These are phyloP conservation scores for Kalmanozyma brasiliensis DNA, from an alignment of 1,284 basidiomycete species.

Conservation along the genomic window DNA sequence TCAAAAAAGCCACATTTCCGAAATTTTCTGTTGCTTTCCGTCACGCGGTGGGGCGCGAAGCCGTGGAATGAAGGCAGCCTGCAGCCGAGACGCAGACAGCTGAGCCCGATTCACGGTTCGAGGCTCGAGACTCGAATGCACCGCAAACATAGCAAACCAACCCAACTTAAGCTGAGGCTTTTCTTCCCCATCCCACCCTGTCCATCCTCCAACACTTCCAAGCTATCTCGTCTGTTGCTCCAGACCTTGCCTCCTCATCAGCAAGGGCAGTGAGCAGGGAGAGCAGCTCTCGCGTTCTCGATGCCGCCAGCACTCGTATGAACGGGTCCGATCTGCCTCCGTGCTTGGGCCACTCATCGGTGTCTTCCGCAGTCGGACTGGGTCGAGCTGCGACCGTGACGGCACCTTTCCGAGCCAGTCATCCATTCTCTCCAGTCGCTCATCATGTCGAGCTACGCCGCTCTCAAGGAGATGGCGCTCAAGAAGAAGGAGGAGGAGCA, in stretches of 20 bases:
- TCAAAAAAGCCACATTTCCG: slow-evolving; percentile 2
- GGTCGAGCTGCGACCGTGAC: neutral
- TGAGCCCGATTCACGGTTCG: too few relatives aligned
- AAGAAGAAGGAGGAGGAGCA: slow-evolving; percentile 40
- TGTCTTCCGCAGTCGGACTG: neutral
- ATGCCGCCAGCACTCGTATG: slow-evolving; percentile 12
- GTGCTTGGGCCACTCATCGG: slow-evolving; percentile 6
- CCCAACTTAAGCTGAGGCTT: neutral
- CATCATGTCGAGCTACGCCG: slow-evolving; percentile 45
- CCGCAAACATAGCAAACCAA: too few relatives aligned
- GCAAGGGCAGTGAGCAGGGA: neutral
- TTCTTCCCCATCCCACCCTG: neutral
- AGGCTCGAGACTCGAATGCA: too few relatives aligned
- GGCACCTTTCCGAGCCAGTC: too few relatives aligned
- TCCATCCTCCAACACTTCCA: too few relatives aligned
- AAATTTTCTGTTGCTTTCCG: neutral
- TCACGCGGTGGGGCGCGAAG: neutral
- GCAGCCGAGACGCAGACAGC: too few relatives aligned
- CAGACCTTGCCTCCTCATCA: too few relatives aligned
- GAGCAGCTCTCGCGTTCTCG: slow-evolving; percentile 2
- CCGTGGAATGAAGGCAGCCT: too few relatives aligned
- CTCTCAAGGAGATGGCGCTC: slow-evolving; percentile 44
- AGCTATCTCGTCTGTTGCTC: too few relatives aligned
- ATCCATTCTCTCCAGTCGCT: neutral
- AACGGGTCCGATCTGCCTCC: slow-evolving; percentile 3